Conservation (phyloP, 1,284 basidiomycete genomes). For the Hypsizygus ulmarius region DNA sequence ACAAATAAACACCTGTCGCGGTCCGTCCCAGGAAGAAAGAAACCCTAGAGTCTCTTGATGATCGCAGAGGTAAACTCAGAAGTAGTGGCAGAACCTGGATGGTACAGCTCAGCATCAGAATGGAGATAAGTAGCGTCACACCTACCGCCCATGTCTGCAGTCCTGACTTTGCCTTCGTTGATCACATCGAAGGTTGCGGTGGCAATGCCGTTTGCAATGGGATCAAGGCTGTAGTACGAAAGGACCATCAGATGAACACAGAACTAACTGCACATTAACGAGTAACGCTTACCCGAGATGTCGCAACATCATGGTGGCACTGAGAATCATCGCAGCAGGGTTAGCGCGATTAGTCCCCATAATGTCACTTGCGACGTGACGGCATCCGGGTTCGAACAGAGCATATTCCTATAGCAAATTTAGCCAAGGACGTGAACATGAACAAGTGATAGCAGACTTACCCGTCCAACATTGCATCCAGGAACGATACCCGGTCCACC, state of each 20-base stretch:
- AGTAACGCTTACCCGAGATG: slow-evolving; percentile 84
- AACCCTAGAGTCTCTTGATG: slow-evolving; percentile 62
- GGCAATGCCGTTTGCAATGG: slow-evolving; percentile 94
- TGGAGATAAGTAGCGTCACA: slow-evolving; percentile 16
- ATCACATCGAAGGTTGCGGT: slow-evolving; percentile 93
- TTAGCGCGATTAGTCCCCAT: slow-evolving; percentile 98
- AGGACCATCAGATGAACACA: neutral
- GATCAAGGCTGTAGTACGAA: slow-evolving; percentile 64
- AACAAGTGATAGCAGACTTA: slow-evolving; percentile 36
- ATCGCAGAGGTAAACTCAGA: slow-evolving; percentile 91
- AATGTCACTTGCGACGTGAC: slow-evolving; percentile 97
- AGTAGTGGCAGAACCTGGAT: slow-evolving; percentile 77
- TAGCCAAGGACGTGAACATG: slow-evolving; percentile 1
- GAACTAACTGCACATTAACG: neutral
- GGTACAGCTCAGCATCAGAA: slow-evolving; percentile 10
- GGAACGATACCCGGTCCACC: slow-evolving; percentile 98
- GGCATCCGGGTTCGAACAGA: slow-evolving; percentile 97
- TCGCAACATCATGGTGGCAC: slow-evolving; percentile 97
- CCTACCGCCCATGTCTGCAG: slow-evolving; percentile 94
- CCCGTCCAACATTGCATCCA: slow-evolving; percentile 96
- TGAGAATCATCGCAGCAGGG: slow-evolving; percentile 97
- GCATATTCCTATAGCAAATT: slow-evolving; percentile 77
- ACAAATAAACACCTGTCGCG: neutral
- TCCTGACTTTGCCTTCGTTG: slow-evolving; percentile 85
- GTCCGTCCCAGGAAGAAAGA: neutral